Percentiles rank a stretch among this genome's conserved stretches.
These are phyloP conservation scores for Tanacetum coccineum DNA, from an alignment of 129 eudicot species.

Conservation along the genomic window DNA sequence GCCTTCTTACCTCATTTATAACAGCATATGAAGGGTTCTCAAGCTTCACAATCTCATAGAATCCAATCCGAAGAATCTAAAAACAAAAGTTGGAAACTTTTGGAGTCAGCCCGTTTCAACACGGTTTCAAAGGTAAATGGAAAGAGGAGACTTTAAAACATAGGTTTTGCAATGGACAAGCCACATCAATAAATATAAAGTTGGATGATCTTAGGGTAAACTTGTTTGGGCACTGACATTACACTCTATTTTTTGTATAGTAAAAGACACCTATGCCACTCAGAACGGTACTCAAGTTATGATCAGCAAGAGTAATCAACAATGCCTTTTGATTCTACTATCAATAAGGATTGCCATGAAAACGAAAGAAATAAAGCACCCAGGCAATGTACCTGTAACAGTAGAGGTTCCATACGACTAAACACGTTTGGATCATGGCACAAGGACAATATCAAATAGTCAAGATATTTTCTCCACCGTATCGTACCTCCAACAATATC, in stretches of 20 bases:
- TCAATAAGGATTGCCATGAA: background rate
- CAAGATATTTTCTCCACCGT: conserved; percentile 94
- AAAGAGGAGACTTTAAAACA: background rate
- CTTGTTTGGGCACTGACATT: background rate
- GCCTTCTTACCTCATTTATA: conserved; percentile 68
- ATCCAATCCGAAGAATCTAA: conserved; percentile 90
- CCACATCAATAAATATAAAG: background rate
- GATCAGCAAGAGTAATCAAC: background rate
- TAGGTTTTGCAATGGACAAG: background rate
- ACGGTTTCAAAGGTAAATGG: too few species aligned
- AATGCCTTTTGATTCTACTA: background rate
- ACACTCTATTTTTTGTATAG: background rate
- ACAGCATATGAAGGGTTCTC: conserved; percentile 92
- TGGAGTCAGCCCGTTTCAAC: conserved; percentile 8
- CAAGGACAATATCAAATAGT: conserved; percentile 70
- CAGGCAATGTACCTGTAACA: conserved; percentile 55
- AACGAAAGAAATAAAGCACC: background rate
- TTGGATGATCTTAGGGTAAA: background rate
- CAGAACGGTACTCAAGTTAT: background rate
- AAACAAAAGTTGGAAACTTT: conserved; percentile 19
- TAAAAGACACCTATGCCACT: conserved; percentile 8
- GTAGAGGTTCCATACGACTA: conserved; percentile 83
- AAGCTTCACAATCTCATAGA: conserved; percentile 79
- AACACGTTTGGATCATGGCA: conserved; percentile 66
- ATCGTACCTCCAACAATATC: conserved; percentile 91